phyloP scores from a whole-genome alignment of 2,329 filamentous ascomycete genomes.

The Sporothrix globosa region DNA sequence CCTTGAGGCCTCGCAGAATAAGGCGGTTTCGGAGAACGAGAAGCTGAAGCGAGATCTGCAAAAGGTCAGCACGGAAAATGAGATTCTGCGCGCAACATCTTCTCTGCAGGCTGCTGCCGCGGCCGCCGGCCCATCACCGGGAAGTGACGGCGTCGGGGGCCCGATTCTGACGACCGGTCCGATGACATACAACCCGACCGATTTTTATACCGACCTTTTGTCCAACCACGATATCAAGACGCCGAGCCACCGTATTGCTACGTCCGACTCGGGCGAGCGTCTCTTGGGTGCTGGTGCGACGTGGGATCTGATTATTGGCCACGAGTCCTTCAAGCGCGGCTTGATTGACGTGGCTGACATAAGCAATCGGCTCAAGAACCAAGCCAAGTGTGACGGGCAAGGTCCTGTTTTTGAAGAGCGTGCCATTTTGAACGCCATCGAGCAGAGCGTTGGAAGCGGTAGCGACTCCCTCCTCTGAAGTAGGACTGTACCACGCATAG shows the following conservation, averaged over 20 bases:
- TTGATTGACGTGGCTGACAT: conserved; percentile 81
- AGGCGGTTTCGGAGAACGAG: conserved; percentile 81
- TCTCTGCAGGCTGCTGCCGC: conserved; percentile 41
- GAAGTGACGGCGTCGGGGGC: conserved; percentile 50
- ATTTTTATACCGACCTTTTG: conserved; percentile 69
- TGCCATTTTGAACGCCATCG: conserved; percentile 72
- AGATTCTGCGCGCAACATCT: conserved; percentile 83
- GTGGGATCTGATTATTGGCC: conserved; percentile 86
- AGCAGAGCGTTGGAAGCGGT: conserved; percentile 74
- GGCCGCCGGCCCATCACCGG: conserved; percentile 46
- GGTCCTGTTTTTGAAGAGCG: conserved; percentile 85
- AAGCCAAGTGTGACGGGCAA: conserved; percentile 81
- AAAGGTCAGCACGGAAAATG: conserved; percentile 84
- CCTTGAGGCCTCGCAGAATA: conserved; percentile 73
- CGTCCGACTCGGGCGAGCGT: conserved; percentile 66
- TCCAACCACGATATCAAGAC: conserved; percentile 65
- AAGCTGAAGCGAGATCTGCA: conserved; percentile 81
- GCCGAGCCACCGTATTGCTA: conserved; percentile 69
- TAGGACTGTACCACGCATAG: neutral
- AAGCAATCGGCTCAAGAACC: conserved; percentile 73
- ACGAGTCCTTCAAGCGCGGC: conserved; percentile 75
- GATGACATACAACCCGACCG: conserved; percentile 70
- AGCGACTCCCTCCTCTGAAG: conserved; percentile 70
- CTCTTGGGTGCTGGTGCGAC: conserved; percentile 76
- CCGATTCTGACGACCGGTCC: conserved; percentile 64